Percentiles rank a stretch among this genome's conserved stretches.
These are phyloP conservation scores for Fraxinus baroniana DNA, from an alignment of 305 asterid genomes.

Conservation along the genomic window DNA sequence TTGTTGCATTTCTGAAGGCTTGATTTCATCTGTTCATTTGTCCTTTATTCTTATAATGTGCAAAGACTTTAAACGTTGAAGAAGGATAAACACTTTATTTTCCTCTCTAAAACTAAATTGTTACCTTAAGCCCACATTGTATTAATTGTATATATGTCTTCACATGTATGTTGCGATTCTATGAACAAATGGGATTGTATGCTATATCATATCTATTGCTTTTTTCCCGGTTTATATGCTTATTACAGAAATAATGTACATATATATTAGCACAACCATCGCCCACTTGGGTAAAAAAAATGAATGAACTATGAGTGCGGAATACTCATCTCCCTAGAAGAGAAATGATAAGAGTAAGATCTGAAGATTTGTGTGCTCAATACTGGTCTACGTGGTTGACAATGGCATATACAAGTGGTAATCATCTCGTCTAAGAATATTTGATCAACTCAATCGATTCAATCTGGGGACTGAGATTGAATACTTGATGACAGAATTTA, in stretches of 20 bases:
- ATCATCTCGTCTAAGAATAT: neutral
- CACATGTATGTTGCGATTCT: too few relatives aligned
- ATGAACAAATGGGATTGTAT: neutral
- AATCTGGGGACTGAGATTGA: too few relatives aligned
- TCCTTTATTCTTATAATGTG: too few relatives aligned
- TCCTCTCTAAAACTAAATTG: too few relatives aligned
- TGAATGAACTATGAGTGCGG: neutral
- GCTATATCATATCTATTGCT: neutral
- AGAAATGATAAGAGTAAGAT: neutral
- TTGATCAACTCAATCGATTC: too few relatives aligned
- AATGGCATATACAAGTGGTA: neutral
- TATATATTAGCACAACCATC: neutral
- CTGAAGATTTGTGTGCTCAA: neutral
- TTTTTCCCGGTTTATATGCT: neutral
- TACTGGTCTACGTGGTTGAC: neutral
- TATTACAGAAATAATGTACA: neutral
- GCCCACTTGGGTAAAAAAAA: neutral
- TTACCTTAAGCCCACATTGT: too few relatives aligned
- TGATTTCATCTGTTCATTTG: too few relatives aligned
- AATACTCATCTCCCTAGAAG: neutral
- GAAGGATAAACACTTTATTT: too few relatives aligned
- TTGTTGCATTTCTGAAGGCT: too few relatives aligned
- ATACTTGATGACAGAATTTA: too few relatives aligned
- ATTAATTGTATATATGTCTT: too few relatives aligned
- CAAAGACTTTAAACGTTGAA: too few relatives aligned